Percentiles rank a stretch among this genome's conserved stretches.
Evolutionary conservation across 768 basidiomycete genomes (phyloP).

Genomic region (Auriscalpium vulgare): DNA sequence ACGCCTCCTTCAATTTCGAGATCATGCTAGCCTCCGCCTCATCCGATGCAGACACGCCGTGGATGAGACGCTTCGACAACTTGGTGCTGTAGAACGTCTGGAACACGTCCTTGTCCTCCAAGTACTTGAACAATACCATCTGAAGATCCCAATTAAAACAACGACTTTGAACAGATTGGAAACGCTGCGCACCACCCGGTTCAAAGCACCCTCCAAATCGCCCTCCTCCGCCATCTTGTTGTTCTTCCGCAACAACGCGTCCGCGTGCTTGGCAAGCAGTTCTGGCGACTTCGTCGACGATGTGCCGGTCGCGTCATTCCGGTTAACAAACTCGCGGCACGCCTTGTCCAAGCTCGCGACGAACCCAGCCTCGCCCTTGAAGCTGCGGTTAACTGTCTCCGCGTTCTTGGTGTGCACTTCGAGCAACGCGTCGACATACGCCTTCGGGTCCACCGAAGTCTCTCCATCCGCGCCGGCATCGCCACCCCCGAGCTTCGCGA

Average conservation of each 20-base stretch:
- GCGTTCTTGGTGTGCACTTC: conserved; percentile 90
- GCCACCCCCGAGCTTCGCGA: conserved; percentile 61
- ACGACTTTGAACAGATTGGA: background rate
- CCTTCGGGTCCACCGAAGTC: conserved; percentile 68
- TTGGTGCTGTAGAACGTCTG: conserved; percentile 96
- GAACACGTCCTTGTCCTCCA: conserved; percentile 98
- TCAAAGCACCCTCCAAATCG: conserved; percentile 82
- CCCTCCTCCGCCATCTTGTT: conserved; percentile 93
- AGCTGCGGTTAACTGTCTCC: conserved; percentile 81
- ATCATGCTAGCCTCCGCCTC: conserved; percentile 98
- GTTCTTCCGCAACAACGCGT: conserved; percentile 83
- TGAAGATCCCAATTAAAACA: conserved; percentile 24
- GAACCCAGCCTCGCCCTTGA: conserved; percentile 89
- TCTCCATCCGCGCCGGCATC: conserved; percentile 40
- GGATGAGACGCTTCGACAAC: conserved; percentile 86
- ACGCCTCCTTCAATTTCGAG: conserved; percentile 92
- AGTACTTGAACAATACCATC: conserved; percentile 98
- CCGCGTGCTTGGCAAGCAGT: conserved; percentile 85
- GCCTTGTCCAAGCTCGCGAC: conserved; percentile 92
- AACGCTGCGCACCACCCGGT: conserved; percentile 65
- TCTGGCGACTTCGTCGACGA: conserved; percentile 85
- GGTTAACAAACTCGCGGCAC: conserved; percentile 91
- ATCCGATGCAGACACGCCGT: conserved; percentile 86
- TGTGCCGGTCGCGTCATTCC: conserved; percentile 83
- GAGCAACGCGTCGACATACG: conserved; percentile 87